Evolutionary conservation across 1,139 yeast genomes (phyloP).

Genomic region (Pichia sp.): DNA sequence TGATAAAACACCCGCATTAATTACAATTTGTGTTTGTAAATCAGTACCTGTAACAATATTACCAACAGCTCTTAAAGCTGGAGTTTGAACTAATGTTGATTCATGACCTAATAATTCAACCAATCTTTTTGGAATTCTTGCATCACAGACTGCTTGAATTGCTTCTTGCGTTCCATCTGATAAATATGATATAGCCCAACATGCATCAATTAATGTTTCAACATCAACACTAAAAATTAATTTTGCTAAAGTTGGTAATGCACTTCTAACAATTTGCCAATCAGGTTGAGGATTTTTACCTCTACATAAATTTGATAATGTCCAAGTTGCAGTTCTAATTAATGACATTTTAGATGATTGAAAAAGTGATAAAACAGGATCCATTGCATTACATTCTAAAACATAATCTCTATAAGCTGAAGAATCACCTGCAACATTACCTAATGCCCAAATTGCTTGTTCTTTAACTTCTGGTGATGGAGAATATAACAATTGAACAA

Average conservation of each 20-base stretch:
- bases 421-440: slow-evolving; percentile 98
- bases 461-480: slow-evolving; percentile 88
- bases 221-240: slow-evolving; percentile 84
- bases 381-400: slow-evolving; percentile 78
- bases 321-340: slow-evolving; percentile 97
- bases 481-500: slow-evolving; percentile 75
- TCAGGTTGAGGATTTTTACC: slow-evolving; percentile 96
- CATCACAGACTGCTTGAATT: slow-evolving; percentile 94
- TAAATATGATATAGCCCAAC: slow-evolving; percentile 96
- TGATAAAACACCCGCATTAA: slow-evolving; percentile 85
- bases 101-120: slow-evolving; percentile 85
- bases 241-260: slow-evolving; percentile 88
- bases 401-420: slow-evolving; percentile 85
- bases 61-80: slow-evolving; percentile 95
- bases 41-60: slow-evolving; percentile 97
- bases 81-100: slow-evolving; percentile 86
- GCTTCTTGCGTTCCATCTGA: slow-evolving; percentile 91
- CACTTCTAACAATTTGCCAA: slow-evolving; percentile 80
- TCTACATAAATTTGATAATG: slow-evolving; percentile 90
- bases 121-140: slow-evolving; percentile 88
- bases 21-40: slow-evolving; percentile 88
- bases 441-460: slow-evolving; percentile 98
- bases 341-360: slow-evolving; percentile 77
- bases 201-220: slow-evolving; percentile 92
- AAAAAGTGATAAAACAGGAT: slow-evolving; percentile 75